phyloP scores from a whole-genome alignment of 2,329 filamentous ascomycete species.

The Conoideocrella luteorostrata region DNA sequence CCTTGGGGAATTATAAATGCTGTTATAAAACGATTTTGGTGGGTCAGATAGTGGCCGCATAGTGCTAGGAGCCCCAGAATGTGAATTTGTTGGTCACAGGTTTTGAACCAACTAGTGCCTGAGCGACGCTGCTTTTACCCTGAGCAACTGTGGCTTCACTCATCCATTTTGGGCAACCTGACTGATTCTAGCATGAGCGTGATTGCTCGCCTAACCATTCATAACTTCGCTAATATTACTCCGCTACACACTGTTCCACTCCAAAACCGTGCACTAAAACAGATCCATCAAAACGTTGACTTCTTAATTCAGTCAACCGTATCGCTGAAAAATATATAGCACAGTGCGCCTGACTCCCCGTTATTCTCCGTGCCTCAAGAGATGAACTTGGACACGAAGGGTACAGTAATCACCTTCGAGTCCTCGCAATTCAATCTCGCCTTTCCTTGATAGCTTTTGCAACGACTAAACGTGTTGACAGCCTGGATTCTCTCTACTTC shows the following conservation, averaged over 20 bases:
- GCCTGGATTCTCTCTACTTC: no score
- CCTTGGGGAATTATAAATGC: no score
- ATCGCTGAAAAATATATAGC: neutral
- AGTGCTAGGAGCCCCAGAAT: no score
- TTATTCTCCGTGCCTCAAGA: neutral
- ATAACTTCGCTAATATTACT: neutral
- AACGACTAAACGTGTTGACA: no score
- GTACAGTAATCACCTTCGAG: neutral
- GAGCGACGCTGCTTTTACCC: neutral
- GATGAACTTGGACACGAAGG: neutral
- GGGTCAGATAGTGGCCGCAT: no score
- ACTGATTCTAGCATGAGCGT: neutral
- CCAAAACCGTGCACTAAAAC: neutral
- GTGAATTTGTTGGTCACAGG: no score
- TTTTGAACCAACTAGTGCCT: no score
- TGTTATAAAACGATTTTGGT: no score
- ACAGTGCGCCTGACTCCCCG: neutral
- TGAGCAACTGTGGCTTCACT: neutral
- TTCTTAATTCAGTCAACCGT: neutral
- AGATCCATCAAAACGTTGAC: neutral
- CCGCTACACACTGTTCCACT: neutral
- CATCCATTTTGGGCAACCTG: neutral
- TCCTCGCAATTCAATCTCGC: no score
- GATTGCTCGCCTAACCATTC: neutral
- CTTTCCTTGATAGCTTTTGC: no score